Conservation (phyloP, 2,329 filamentous ascomycete species). For the Trichoderma gracile region DNA sequence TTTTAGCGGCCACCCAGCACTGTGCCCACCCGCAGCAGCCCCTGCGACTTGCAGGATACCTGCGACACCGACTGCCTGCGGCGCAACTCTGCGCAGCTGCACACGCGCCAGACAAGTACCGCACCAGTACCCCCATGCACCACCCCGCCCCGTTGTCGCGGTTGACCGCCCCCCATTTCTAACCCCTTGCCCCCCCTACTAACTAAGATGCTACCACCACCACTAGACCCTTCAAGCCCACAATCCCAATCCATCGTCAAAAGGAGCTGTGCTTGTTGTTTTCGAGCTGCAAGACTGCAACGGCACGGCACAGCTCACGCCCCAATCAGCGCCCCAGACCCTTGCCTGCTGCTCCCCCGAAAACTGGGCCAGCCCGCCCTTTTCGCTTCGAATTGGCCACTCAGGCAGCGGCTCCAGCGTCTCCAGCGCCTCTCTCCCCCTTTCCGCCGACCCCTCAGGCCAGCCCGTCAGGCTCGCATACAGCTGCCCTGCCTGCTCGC, state of each 20-base stretch:
- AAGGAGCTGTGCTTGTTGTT: conserved; percentile 3
- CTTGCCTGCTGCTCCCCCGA: conserved; percentile 5
- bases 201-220: too few species aligned
- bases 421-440: conserved; percentile 16
- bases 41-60: conserved; percentile 1
- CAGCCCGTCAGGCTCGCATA: conserved; percentile 25
- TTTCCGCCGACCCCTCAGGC: conserved; percentile 25
- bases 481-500: background rate
- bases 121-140: background rate
- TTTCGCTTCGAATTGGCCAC: conserved; percentile 15
- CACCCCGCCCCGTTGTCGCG: conserved; percentile 18
- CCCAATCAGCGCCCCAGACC: conserved; percentile 12
- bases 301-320: background rate
- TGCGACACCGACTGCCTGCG: background rate
- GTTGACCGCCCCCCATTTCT: conserved; percentile 17
- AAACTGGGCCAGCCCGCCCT: conserved; percentile 21
- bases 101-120: background rate
- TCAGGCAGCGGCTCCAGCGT: conserved; percentile 19
- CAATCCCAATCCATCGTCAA: conserved; percentile 3
- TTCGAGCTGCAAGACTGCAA: background rate
- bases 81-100: background rate
- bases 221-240: conserved; percentile 2
- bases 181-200: background rate
- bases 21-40: conserved; percentile 4
- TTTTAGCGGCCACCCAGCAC: conserved; percentile 17